These are phyloP conservation scores for Phoenix roebelenii DNA, from an alignment of 176 grass and related monocot genomes.

Conservation along the genomic window DNA sequence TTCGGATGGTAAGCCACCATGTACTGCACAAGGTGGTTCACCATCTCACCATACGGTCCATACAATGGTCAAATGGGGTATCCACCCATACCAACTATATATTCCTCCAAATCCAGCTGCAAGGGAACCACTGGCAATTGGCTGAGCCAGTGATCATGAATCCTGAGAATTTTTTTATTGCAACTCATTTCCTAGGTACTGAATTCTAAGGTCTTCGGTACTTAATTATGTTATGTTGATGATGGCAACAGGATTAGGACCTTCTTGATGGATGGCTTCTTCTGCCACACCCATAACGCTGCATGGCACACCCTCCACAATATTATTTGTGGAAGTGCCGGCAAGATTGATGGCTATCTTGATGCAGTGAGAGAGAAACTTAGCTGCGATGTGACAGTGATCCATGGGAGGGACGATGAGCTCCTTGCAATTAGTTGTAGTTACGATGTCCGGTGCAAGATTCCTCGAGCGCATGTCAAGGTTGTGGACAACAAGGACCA, in stretches of 20 bases:
- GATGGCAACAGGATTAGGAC: conserved; percentile 47
- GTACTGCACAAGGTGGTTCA: no score
- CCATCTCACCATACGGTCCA: no score
- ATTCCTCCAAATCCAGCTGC: no score
- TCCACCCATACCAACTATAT: no score
- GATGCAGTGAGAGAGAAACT: conserved; percentile 35
- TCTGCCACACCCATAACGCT: conserved; percentile 96
- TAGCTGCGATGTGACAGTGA: conserved; percentile 52
- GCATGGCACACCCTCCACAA: conserved; percentile 99
- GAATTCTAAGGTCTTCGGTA: no score
- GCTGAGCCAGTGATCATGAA: no score
- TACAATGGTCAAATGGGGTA: no score
- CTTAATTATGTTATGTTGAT: no score
- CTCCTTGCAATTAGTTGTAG: conserved; percentile 67
- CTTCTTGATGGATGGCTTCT: conserved; percentile 81
- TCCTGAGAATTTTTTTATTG: no score
- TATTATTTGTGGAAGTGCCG: conserved; percentile 72
- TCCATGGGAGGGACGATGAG: conserved; percentile 85
- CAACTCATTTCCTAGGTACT: no score
- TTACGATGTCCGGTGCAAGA: conserved; percentile 36
- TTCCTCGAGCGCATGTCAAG: conserved; percentile 56
- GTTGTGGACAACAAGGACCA: conserved; percentile 70
- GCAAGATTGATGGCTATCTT: conserved; percentile 60
- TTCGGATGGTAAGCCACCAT: no score
- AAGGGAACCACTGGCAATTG: no score